Evolutionary conservation across 2,329 filamentous ascomycete species (phyloP), one percentile per base, ranked within the genome.

Genomic region (Stemphylium vesicarium): DNA sequence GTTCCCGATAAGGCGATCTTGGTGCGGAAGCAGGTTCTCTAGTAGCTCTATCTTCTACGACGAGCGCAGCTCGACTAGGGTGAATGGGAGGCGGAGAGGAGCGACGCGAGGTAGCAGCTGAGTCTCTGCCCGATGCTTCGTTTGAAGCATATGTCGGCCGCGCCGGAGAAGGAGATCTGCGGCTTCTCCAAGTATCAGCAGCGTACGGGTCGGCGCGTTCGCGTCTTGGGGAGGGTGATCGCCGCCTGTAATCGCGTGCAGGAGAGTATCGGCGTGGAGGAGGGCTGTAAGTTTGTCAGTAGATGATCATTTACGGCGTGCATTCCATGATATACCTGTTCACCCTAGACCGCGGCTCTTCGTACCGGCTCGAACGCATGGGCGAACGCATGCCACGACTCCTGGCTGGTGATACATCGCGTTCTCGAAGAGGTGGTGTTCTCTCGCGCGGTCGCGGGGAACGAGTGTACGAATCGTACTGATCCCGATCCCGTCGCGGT

Each of bases 41-140:
- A 13, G 43, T 41, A 20, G 60, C 43, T 20, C 59, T 56, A 2
- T 69, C 66, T 12, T 68, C 66, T 49, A 77, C 66, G 41, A 77
- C 69, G 15, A 80, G 65, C 42, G 76, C 79, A 44, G 78, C 68
- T 62, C 83, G 79, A 60, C 85, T 86, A 13, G 81, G 79, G 63
- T 85, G 83, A 12, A 82, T 73, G 11, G 78, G 72, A 22, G 78
- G 82, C 13, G 86, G 86, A 5, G 86, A 88, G 8, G 86, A 87
- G 43, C 84, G 80, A 52, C 85, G 81, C 18, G 86, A 88, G 26
- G 83, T 85, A 16, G 80, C 73, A 16, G 75, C 80, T 8, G 86
- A 88, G 35, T 80, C 82, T 51, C 80, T 75, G 18, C 79, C 82
- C 18, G 82, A 84, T 37, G 79, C 77, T 45, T 82, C 79, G 35